These are phyloP conservation scores for Penicillium sp. DNA, from an alignment of 2,329 filamentous ascomycete genomes.

Conservation along the genomic window DNA sequence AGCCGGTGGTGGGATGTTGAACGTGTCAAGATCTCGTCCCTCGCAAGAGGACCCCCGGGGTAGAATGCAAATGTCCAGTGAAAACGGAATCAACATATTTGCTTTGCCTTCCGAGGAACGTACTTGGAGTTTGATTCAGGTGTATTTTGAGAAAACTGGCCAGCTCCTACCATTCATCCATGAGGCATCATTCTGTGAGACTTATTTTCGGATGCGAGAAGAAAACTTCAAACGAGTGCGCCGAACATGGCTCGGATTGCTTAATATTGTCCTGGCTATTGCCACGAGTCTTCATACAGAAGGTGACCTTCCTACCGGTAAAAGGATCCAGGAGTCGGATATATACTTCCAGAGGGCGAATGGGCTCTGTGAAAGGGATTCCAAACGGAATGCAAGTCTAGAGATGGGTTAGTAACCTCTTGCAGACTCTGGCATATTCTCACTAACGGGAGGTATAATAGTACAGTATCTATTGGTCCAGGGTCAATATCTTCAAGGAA, in stretches of 20 bases:
- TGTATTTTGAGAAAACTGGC: constrained; percentile 28
- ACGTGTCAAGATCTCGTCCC: constrained; percentile 13
- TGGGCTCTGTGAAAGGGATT: constrained; percentile 18
- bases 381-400: constrained; percentile 17
- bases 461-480: constrained; percentile 53
- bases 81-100: constrained; percentile 14
- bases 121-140: constrained; percentile 18
- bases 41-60: background rate
- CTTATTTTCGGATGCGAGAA: constrained; percentile 22
- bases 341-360: constrained; percentile 22
- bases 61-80: background rate
- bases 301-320: constrained; percentile 8
- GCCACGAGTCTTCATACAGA: constrained; percentile 17
- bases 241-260: constrained; percentile 31
- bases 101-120: constrained; percentile 15
- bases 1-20: constrained; percentile 15
- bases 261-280: constrained; percentile 33
- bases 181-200: constrained; percentile 25
- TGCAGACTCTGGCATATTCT: background rate
- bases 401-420: constrained; percentile 20
- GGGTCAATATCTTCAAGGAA: constrained; percentile 56
- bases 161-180: constrained; percentile 32
- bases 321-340: constrained; percentile 18
- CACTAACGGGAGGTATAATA: constrained; percentile 9
- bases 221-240: constrained; percentile 24